A percentile compares a stretch with the other conserved stretches of the same genome.
phyloP scores from a whole-genome alignment of 129 eudicot species.

The Cynara cardunculus region DNA sequence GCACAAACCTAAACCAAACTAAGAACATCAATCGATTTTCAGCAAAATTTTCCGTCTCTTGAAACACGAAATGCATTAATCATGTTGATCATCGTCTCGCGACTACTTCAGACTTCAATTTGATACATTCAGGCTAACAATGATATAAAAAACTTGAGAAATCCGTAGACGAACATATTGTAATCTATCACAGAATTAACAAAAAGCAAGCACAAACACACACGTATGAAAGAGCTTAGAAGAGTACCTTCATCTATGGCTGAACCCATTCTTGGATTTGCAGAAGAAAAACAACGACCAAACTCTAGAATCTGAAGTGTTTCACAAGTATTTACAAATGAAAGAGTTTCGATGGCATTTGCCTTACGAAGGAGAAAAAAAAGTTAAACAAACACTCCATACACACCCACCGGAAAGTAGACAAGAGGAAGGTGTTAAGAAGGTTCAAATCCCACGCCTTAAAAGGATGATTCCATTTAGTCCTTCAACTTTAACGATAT shows the following conservation, averaged over 20 bases:
- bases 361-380: constrained; percentile 10
- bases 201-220: neutral
- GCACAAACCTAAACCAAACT: constrained; percentile 1
- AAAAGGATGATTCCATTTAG: neutral
- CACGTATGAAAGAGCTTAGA: constrained; percentile 4
- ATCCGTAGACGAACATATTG: neutral
- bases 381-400: constrained; percentile 11
- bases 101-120: neutral
- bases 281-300: constrained; percentile 24
- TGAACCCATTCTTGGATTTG: constrained; percentile 4
- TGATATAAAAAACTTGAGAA: neutral
- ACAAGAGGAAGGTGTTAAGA: constrained; percentile 28
- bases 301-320: constrained; percentile 18
- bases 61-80: constrained; percentile 6
- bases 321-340: neutral
- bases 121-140: neutral
- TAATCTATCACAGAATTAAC: constrained; percentile 8
- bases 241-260: constrained; percentile 27
- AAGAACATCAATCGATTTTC: neutral
- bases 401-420: constrained; percentile 5
- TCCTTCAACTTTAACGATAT: constrained; percentile 15
- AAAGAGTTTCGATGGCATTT: constrained; percentile 26
- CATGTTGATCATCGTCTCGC: neutral
- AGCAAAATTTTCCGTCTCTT: constrained; percentile 3
- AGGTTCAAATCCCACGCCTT: constrained; percentile 16